Conservation (phyloP, 2,329 filamentous ascomycete species). For the Allantophomopsis cytisporea region DNA sequence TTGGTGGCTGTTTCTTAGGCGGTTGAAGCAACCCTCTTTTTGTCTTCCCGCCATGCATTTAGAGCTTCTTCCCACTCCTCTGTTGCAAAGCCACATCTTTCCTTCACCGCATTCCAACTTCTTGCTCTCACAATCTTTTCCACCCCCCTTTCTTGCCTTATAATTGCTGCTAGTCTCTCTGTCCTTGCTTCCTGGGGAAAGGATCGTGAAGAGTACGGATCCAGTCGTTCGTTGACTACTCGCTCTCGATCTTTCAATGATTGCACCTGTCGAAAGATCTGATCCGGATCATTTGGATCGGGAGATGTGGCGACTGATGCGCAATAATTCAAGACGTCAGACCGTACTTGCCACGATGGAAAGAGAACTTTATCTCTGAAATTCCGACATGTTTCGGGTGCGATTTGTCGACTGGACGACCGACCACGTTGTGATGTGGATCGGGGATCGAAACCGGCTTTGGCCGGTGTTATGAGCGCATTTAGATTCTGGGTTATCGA, state of each 20-base stretch:
- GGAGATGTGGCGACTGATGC: constrained; percentile 74
- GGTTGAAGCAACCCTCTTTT: background rate
- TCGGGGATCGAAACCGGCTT: constrained; percentile 60
- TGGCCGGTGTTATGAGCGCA: constrained; percentile 65
- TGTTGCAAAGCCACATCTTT: constrained; percentile 53
- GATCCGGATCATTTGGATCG: constrained; percentile 76
- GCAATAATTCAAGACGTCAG: constrained; percentile 81
- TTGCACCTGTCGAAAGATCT: constrained; percentile 55
- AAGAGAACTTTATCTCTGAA: constrained; percentile 77
- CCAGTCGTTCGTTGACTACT: constrained; percentile 74
- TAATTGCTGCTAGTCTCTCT: constrained; percentile 58
- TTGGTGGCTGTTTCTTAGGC: too few relatives aligned
- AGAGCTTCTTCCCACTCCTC: constrained; percentile 53
- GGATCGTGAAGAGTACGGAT: constrained; percentile 81
- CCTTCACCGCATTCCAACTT: constrained; percentile 68
- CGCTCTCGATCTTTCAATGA: constrained; percentile 55
- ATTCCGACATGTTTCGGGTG: constrained; percentile 44
- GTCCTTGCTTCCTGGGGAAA: constrained; percentile 70
- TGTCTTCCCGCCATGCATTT: constrained; percentile 39
- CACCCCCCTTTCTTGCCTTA: constrained; percentile 63
- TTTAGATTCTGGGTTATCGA: constrained; percentile 90
- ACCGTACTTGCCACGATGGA: constrained; percentile 73
- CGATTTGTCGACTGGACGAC: constrained; percentile 37
- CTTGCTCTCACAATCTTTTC: constrained; percentile 68
- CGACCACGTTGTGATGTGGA: constrained; percentile 55